A percentile compares a stretch with the other conserved stretches of the same genome.
Conservation (phyloP, 2,329 filamentous ascomycete genomes). For the Fusarium pilosicola region DNA sequence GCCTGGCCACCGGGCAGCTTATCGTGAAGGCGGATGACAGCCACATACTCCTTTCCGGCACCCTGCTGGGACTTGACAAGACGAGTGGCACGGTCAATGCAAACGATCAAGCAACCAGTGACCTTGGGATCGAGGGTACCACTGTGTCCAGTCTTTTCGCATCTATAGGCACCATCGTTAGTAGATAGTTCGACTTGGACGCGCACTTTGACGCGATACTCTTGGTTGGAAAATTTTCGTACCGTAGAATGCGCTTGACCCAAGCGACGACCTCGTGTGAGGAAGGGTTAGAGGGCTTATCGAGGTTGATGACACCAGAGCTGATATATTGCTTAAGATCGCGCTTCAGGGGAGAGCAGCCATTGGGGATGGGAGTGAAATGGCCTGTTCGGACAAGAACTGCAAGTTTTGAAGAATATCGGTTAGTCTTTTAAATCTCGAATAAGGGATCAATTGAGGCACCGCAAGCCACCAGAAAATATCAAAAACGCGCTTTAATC, state of each 20-base stretch:
- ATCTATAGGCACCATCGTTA: constrained; percentile 42
- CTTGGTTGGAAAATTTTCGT: constrained; percentile 46
- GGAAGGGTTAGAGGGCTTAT: constrained; percentile 89
- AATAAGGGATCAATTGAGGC: constrained; percentile 7
- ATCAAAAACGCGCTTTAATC: neutral
- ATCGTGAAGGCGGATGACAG: constrained; percentile 93
- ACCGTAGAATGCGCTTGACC: constrained; percentile 97
- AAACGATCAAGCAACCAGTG: constrained; percentile 93
- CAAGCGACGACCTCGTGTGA: constrained; percentile 99
- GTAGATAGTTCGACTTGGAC: constrained; percentile 3
- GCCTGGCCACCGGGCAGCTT: constrained; percentile 93
- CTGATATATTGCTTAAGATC: constrained; percentile 97
- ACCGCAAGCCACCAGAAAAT: neutral
- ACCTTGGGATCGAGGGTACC: constrained; percentile 99
- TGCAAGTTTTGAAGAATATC: constrained; percentile 50
- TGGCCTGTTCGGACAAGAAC: constrained; percentile 94
- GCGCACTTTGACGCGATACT: constrained; percentile 23
- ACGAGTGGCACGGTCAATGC: constrained; percentile 94
- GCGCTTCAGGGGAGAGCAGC: constrained; percentile 89
- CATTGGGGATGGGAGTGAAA: constrained; percentile 95
- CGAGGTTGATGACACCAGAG: constrained; percentile 96
- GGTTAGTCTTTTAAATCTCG: constrained; percentile 29
- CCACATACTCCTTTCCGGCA: constrained; percentile 98
- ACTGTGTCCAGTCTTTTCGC: constrained; percentile 96
- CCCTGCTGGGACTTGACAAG: constrained; percentile 99